A percentile compares a stretch with the other conserved stretches of the same genome.
Conservation (phyloP, 1,284 basidiomycete genomes). For the Athelia sp. region DNA sequence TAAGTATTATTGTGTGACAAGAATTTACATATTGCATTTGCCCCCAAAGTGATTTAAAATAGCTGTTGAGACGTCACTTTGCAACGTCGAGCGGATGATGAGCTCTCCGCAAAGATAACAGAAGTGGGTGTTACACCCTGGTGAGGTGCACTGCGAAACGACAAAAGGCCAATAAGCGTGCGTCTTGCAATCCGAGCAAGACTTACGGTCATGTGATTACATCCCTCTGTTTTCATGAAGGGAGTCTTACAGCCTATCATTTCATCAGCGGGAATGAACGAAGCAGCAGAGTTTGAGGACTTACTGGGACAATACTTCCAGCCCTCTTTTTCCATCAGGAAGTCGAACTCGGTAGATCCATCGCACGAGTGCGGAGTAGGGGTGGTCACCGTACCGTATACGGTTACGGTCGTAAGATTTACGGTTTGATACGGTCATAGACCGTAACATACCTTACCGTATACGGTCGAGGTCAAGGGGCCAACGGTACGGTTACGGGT, state of each 20-base stretch:
- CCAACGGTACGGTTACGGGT: too few relatives aligned
- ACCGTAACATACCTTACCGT: too few relatives aligned
- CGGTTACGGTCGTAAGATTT: too few relatives aligned
- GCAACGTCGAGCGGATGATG: constrained; percentile 44
- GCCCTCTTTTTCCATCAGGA: constrained; percentile 43
- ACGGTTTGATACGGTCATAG: too few relatives aligned
- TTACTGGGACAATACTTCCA: constrained; percentile 57
- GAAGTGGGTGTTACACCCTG: constrained; percentile 60
- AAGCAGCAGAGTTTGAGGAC: constrained; percentile 9
- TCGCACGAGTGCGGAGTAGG: constrained; percentile 54
- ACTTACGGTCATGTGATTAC: constrained; percentile 64
- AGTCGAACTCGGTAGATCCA: constrained; percentile 46
- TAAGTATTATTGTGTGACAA: too few relatives aligned
- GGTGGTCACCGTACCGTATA: too few relatives aligned
- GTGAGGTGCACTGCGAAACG: constrained; percentile 43
- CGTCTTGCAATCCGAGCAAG: constrained; percentile 3
- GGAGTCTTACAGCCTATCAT: constrained; percentile 51
- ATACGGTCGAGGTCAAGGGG: too few relatives aligned
- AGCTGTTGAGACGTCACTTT: constrained; percentile 35
- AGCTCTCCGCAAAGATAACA: constrained; percentile 51
- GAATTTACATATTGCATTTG: constrained; percentile 31
- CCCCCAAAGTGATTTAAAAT: constrained; percentile 41
- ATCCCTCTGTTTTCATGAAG: constrained; percentile 50
- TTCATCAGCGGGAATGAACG: background rate
- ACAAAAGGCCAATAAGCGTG: background rate